Conservation (phyloP, 2,329 filamentous ascomycete genomes). For the Cercospora berteroae region DNA sequence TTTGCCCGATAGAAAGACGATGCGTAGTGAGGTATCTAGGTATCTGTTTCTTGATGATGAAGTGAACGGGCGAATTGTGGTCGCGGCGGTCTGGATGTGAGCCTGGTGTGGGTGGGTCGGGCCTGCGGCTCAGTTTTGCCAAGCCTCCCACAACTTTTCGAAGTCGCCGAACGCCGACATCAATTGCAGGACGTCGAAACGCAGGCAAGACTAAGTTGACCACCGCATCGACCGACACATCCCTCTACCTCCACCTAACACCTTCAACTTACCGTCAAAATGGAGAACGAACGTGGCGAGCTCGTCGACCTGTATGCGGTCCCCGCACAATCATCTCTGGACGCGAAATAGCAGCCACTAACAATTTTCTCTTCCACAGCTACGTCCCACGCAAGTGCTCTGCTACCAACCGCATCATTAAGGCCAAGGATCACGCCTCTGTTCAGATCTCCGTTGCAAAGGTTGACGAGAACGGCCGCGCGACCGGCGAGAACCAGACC, state of each 20-base stretch:
- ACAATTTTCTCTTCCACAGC: conserved; percentile 50
- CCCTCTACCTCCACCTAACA: conserved; percentile 2
- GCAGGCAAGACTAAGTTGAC: neutral
- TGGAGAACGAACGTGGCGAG: conserved; percentile 99
- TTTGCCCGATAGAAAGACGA: neutral
- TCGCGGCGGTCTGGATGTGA: neutral
- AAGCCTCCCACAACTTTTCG: conserved; percentile 7
- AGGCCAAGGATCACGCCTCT: conserved; percentile 98
- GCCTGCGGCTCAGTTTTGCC: neutral
- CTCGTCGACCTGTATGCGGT: conserved; percentile 92
- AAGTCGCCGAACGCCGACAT: conserved; percentile 1
- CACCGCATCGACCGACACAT: neutral
- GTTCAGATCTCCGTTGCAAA: conserved; percentile 97
- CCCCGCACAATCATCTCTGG: conserved; percentile 11
- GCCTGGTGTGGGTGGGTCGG: neutral
- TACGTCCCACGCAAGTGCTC: conserved; percentile 99
- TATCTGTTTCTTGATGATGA: neutral
- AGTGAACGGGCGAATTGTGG: neutral
- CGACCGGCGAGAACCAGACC: conserved; percentile 94
- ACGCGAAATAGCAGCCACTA: conserved; percentile 28
- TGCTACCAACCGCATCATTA: conserved; percentile 99
- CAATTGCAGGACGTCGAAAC: neutral
- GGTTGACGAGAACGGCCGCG: conserved; percentile 98
- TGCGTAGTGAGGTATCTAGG: neutral
- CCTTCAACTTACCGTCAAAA: conserved; percentile 48